Conservation (phyloP, 192 early-diverging fungal species). For the Rhizophlyctis rosea region DNA sequence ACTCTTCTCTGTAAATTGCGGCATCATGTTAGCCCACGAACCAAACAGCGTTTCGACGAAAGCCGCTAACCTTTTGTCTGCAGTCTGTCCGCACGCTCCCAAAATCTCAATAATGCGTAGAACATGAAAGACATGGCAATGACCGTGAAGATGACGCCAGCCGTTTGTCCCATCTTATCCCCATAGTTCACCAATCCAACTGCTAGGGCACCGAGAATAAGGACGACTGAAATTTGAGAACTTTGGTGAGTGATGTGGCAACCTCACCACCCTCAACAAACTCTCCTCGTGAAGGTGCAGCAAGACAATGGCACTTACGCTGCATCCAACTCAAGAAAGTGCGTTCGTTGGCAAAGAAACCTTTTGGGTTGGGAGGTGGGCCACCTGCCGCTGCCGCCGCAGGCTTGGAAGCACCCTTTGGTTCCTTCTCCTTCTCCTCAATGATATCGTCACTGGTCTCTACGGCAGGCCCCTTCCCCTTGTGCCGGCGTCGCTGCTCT, state of each 20-base stretch:
- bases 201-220: constrained; percentile 58
- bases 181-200: constrained; percentile 69
- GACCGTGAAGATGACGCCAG: constrained; percentile 57
- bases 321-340: constrained; percentile 75
- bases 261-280: neutral
- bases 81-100: constrained; percentile 53
- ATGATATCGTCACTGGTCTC: too few relatives aligned
- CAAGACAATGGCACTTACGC: constrained; percentile 27
- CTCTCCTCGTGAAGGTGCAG: neutral
- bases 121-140: constrained; percentile 58
- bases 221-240: constrained; percentile 31
- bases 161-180: constrained; percentile 45
- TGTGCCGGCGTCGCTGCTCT: too few relatives aligned
- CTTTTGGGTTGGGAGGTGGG: constrained; percentile 52
- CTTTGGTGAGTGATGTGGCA: neutral
- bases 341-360: constrained; percentile 75
- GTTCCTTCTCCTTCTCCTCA: too few relatives aligned
- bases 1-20: constrained; percentile 17
- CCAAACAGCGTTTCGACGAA: too few relatives aligned
- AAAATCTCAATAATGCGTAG: constrained; percentile 63
- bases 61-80: constrained; percentile 41
- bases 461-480: too few relatives aligned
- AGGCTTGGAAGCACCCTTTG: too few relatives aligned
- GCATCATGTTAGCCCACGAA: too few relatives aligned
- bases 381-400: neutral